These are phyloP conservation scores for Bruguiera hainesii DNA, from an alignment of 441 rosid genomes.

Conservation along the genomic window DNA sequence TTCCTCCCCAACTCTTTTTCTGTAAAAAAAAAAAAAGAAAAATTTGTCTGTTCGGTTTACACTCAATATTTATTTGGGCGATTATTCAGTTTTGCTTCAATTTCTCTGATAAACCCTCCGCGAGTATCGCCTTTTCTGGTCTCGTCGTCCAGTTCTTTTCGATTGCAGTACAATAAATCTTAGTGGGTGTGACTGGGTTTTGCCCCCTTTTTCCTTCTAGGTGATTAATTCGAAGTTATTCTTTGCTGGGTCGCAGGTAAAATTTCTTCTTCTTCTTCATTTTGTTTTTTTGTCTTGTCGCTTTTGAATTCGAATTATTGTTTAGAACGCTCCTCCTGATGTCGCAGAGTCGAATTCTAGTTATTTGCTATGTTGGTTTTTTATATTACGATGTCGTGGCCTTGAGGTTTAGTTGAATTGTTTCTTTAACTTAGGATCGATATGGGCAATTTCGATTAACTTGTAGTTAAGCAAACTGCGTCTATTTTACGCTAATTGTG, in stretches of 20 bases:
- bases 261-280: no score
- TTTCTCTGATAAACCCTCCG: neutral
- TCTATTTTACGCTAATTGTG: constrained; percentile 5
- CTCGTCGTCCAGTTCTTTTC: neutral
- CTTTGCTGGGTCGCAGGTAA: constrained; percentile 35
- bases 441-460: constrained; percentile 17
- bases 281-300: constrained; percentile 5
- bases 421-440: constrained; percentile 10
- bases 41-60: neutral
- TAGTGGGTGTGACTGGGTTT: neutral
- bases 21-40: neutral
- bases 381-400: neutral
- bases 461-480: constrained; percentile 5
- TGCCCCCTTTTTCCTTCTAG: neutral
- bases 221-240: constrained; percentile 13
- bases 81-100: constrained; percentile 6
- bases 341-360: neutral
- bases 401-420: constrained; percentile 4
- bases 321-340: constrained; percentile 2
- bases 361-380: constrained; percentile 1
- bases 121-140: neutral
- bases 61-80: neutral
- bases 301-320: constrained; percentile 9
- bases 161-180: constrained; percentile 4
- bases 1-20: constrained; percentile 19